A percentile compares a stretch with the other conserved stretches of the same genome.
These are phyloP conservation scores for Alopecurus myosuroides DNA, from an alignment of 176 grass and related monocot species.

Conservation along the genomic window DNA sequence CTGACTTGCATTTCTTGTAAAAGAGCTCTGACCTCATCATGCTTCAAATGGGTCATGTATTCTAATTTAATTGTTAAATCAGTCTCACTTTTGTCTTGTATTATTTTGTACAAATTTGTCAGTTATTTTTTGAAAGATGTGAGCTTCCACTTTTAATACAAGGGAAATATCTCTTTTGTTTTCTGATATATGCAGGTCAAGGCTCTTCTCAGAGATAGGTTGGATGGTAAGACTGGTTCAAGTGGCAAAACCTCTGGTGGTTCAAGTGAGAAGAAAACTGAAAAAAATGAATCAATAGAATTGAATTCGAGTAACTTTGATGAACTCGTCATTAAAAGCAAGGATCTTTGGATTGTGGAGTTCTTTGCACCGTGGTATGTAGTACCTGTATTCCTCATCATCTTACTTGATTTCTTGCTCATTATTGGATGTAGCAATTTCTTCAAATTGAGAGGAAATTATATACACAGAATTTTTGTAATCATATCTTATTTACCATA, in stretches of 20 bases:
- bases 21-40: not conserved
- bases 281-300: slow-evolving; percentile 74
- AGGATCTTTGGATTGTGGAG: slow-evolving; percentile 97
- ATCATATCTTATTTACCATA: not conserved
- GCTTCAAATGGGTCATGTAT: not conserved
- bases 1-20: not conserved
- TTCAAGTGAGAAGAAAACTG: slow-evolving; percentile 79
- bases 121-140: not conserved
- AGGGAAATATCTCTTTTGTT: slow-evolving; percentile 6
- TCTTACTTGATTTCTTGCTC: slow-evolving; percentile 8
- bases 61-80: not conserved
- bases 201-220: slow-evolving; percentile 74
- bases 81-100: not conserved
- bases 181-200: slow-evolving; percentile 65
- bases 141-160: not conserved
- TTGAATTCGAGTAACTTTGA: slow-evolving; percentile 89
- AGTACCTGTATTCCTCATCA: not conserved
- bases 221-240: slow-evolving; percentile 70
- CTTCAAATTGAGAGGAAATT: not conserved
- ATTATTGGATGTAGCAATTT: not conserved
- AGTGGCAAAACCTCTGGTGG: slow-evolving; percentile 68
- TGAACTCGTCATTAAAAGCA: slow-evolving; percentile 84
- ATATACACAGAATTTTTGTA: not conserved
- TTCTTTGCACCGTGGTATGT: slow-evolving; percentile 98
- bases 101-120: not conserved